Base-by-base conservation (phyloP, 192 early-diverging fungal species). In the Chytriomyces hyalinus region DNA sequence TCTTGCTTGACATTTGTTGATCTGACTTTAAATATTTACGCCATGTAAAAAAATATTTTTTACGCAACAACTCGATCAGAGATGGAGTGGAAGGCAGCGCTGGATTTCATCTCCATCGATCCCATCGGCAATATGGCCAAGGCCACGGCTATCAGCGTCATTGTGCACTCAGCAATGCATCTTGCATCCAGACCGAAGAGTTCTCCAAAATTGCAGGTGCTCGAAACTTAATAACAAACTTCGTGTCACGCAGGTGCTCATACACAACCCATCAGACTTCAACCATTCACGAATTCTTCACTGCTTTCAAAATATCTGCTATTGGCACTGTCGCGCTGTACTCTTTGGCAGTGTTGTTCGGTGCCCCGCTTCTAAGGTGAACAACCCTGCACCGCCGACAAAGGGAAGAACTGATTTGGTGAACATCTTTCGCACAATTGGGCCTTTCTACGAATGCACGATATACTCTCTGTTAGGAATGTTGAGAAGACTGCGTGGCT, bases 281-380 rank as follows among this genome's bases (percentile, higher is more conserved):
- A 10, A 4, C 48, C 45, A 5, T 47, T 17, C 43, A 17, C 45
- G 65, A 67, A 15, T 15, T 67, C 43, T 3, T 67, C 36, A n/a
- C 10, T 47, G 65, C 36, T 47, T 47, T 15, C 44, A 36, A 15
- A 47, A n/a, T 17, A 46, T 10, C 36, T 6, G 22, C 45, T 9
- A 26, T 67, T 67, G 65, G 65, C 8, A 11, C 22, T 22, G 50
- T 53, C 53, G 68, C 26, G 11, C 36, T 70, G 8, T 70, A 70
- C 50, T 13, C 26, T 24, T 7, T 57, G 17, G 68, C 68, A 10
- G 50, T 70, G n/a, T 22, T 57, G 49, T 70, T 70, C 53, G 68
- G 68, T 26, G 68, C 68, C 10, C 36, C 36, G 36, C 36, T 36
- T 36, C 36, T 36, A 2, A 36, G 36, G 36, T 36, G 36, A 36